Conservation (phyloP, 306 rosid species). For the Arachis stenosperma region DNA sequence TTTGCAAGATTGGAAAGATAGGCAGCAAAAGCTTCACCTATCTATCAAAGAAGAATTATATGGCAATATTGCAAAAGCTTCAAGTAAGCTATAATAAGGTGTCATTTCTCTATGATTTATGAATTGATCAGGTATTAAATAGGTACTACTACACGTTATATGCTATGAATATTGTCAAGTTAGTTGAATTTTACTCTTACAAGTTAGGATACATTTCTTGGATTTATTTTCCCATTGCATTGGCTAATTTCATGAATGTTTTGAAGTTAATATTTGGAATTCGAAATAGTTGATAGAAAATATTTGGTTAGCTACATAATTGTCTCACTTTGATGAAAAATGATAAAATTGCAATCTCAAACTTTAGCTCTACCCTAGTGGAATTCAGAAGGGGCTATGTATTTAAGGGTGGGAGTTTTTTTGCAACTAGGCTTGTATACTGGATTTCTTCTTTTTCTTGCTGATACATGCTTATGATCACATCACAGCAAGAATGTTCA, state of each 20-base stretch:
- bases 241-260: constrained; percentile 1
- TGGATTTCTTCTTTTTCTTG: neutral
- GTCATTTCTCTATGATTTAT: no score
- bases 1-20: constrained; percentile 66
- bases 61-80: constrained; percentile 64
- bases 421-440: neutral
- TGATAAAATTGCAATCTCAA: neutral
- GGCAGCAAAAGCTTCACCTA: constrained; percentile 77
- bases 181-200: neutral
- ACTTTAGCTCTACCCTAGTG: no score
- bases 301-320: no score
- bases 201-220: neutral
- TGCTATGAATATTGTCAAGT: neutral
- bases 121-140: constrained; percentile 13
- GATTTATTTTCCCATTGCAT: neutral
- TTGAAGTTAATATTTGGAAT: neutral
- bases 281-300: neutral
- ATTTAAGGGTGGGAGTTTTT: neutral
- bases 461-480: neutral
- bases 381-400: neutral
- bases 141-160: neutral
- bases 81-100: no score
- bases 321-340: neutral
- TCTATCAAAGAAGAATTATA: constrained; percentile 58
- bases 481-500: neutral